Evolutionary conservation across 2,329 filamentous ascomycete genomes (phyloP).

Genomic region (Phaeoacremonium minimum): DNA sequence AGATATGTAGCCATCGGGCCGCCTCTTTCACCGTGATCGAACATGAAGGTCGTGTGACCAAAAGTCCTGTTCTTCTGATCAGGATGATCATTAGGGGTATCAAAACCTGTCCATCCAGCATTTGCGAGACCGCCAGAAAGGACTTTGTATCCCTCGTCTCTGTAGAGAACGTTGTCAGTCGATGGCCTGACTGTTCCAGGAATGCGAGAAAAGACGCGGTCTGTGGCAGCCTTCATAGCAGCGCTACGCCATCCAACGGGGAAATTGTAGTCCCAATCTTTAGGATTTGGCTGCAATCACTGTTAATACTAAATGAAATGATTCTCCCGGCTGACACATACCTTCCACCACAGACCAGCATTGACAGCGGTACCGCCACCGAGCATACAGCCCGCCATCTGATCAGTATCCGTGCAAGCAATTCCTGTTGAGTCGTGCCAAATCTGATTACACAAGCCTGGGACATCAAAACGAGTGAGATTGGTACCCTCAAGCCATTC

Average conservation of each 20-base stretch:
- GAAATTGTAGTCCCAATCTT: constrained; percentile 71
- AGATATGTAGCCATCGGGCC: constrained; percentile 71
- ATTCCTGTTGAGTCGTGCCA: constrained; percentile 57
- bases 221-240: constrained; percentile 56
- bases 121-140: constrained; percentile 53
- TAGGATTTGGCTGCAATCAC: constrained; percentile 42
- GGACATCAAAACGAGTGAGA: constrained; percentile 61
- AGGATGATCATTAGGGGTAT: constrained; percentile 51
- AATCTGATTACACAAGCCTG: constrained; percentile 63
- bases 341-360: constrained; percentile 61
- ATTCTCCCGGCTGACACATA: too few relatives aligned
- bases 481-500: constrained; percentile 53
- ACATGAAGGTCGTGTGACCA: constrained; percentile 64
- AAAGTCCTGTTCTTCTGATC: constrained; percentile 62
- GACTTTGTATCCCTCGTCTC: constrained; percentile 62
- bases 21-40: constrained; percentile 59
- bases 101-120: constrained; percentile 59
- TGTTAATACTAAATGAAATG: too few relatives aligned
- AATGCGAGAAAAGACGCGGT: constrained; percentile 64
- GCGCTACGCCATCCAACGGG: constrained; percentile 65
- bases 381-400: constrained; percentile 64
- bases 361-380: constrained; percentile 60
- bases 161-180: constrained; percentile 60
- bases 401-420: constrained; percentile 59
- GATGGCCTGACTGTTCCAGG: constrained; percentile 65